A percentile compares a stretch with the other conserved stretches of the same genome.
phyloP scores from a whole-genome alignment of 768 basidiomycete species.

The Collybia nuda region DNA sequence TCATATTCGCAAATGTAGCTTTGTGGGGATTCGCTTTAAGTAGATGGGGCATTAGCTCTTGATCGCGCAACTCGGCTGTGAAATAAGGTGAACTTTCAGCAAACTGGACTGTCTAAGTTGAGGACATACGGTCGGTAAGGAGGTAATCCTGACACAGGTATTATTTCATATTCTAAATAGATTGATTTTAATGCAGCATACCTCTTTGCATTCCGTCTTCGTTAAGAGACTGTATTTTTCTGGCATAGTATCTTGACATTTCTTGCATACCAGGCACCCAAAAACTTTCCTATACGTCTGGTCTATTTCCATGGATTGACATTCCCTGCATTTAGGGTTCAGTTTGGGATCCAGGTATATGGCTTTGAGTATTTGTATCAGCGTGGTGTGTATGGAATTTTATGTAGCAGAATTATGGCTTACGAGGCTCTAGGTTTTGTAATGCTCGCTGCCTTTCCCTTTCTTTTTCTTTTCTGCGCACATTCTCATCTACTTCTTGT shows the following conservation, averaged over 20 bases:
- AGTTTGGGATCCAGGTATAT: constrained; percentile 70
- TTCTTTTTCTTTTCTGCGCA: constrained; percentile 75
- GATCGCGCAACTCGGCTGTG: constrained; percentile 90
- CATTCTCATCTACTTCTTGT: constrained; percentile 76
- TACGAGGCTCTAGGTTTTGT: constrained; percentile 77
- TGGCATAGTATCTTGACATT: constrained; percentile 85
- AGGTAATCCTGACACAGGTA: constrained; percentile 75
- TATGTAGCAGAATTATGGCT: constrained; percentile 16
- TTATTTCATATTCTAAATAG: background rate
- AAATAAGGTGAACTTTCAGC: background rate
- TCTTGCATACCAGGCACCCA: constrained; percentile 81
- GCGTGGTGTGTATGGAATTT: background rate
- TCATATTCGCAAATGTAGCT: constrained; percentile 97
- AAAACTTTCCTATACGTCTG: constrained; percentile 80
- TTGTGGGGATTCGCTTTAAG: constrained; percentile 94
- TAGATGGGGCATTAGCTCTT: constrained; percentile 85
- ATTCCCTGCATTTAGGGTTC: constrained; percentile 87
- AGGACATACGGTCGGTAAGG: constrained; percentile 78
- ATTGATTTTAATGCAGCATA: constrained; percentile 26
- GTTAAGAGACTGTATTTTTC: constrained; percentile 95
- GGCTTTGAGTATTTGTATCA: constrained; percentile 44
- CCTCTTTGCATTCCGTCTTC: constrained; percentile 98
- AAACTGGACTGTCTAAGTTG: background rate
- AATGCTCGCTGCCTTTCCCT: constrained; percentile 75
- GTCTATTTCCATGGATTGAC: constrained; percentile 88